Percentiles rank a stretch among this genome's conserved stretches.
phyloP scores from a whole-genome alignment of 1,284 basidiomycete species.

The Austroboletus novae-zelandiae region DNA sequence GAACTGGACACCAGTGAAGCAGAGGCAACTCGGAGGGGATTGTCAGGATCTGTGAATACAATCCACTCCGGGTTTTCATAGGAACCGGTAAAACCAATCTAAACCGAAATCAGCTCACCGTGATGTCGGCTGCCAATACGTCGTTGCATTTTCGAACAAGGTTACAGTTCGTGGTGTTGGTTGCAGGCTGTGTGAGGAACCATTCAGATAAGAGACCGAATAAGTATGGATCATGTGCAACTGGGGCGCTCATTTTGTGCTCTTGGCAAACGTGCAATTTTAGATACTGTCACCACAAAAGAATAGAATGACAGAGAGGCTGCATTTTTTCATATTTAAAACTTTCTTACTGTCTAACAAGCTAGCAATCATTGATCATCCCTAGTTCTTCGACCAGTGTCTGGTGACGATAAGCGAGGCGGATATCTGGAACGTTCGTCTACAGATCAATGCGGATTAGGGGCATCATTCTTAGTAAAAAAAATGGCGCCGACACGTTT shows the following conservation, averaged over 20 bases:
- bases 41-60: background rate
- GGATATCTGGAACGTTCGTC: constrained; percentile 95
- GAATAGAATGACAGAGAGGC: background rate
- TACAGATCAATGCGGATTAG: constrained; percentile 27
- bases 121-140: background rate
- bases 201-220: no score
- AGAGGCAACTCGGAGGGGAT: background rate
- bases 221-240: no score
- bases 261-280: background rate
- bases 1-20: background rate
- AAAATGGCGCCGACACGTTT: constrained; percentile 9
- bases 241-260: no score
- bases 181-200: background rate
- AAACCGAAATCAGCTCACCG: background rate
- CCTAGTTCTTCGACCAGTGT: constrained; percentile 86
- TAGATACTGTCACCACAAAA: background rate
- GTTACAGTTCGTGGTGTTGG: background rate
- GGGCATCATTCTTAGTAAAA: constrained; percentile 6
- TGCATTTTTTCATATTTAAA: background rate
- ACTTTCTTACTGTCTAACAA: constrained; percentile 10
- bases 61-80: background rate
- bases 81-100: background rate
- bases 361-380: constrained; percentile 48
- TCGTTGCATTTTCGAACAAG: background rate
- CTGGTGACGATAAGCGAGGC: constrained; percentile 85